Evolutionary conservation across 257 asterid genomes (phyloP).

Genomic region (Salvia rosmarinus): DNA sequence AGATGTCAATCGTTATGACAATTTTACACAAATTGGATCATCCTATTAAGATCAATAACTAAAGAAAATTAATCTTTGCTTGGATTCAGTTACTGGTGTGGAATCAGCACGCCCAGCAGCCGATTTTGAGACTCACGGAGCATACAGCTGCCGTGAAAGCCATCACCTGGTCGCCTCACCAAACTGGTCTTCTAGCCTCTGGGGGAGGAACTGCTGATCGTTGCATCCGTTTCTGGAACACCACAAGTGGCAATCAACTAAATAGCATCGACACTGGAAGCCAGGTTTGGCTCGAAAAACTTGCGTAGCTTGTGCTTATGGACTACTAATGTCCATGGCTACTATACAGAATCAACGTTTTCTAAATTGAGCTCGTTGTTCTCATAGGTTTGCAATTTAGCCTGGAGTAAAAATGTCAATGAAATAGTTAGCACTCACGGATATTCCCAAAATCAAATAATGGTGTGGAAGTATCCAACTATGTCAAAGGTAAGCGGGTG

Average conservation of each 20-base stretch:
- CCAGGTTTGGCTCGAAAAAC: slow-evolving; percentile 54
- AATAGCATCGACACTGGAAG: slow-evolving; percentile 91
- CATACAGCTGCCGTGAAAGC: slow-evolving; percentile 99
- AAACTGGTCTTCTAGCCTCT: slow-evolving; percentile 82
- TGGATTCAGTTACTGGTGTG: slow-evolving; percentile 77
- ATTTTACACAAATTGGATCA: not conserved
- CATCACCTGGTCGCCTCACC: slow-evolving; percentile 98
- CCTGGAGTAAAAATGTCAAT: slow-evolving; percentile 95
- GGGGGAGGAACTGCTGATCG: slow-evolving; percentile 99
- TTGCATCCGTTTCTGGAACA: slow-evolving; percentile 98
- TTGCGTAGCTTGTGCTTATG: no score
- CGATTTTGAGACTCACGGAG: slow-evolving; percentile 77
- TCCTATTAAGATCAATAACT: no score
- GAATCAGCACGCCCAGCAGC: slow-evolving; percentile 87
- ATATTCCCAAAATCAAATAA: slow-evolving; percentile 92
- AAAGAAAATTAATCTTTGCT: slow-evolving; percentile 25
- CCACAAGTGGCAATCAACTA: slow-evolving; percentile 77
- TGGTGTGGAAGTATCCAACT: slow-evolving; percentile 99
- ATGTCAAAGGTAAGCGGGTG: slow-evolving; percentile 64
- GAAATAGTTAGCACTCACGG: slow-evolving; percentile 99
- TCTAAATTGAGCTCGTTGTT: not conserved
- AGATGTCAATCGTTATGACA: not conserved
- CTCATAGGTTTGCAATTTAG: slow-evolving; percentile 82
- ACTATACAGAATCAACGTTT: not conserved
- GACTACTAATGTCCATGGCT: no score